These are phyloP conservation scores for Solanum pimpinellifolium DNA, from an alignment of 257 asterid species.

Conservation along the genomic window DNA sequence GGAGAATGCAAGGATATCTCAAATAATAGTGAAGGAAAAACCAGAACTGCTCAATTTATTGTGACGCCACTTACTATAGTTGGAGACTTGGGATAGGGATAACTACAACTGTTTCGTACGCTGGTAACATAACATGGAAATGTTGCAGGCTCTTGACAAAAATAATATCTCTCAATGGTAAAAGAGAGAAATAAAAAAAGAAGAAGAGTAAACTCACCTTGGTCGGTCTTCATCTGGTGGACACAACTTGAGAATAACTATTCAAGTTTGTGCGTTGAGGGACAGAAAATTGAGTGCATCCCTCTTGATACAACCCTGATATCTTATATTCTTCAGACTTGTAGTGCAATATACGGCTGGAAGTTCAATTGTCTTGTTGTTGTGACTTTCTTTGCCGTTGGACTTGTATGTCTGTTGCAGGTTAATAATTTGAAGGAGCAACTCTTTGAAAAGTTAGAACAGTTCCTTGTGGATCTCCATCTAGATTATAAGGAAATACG, in stretches of 20 bases:
- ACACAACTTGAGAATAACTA: neutral
- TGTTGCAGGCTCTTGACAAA: neutral
- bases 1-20: neutral
- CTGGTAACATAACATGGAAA: neutral
- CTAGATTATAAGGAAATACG: conserved; percentile 51
- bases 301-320: neutral
- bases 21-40: neutral
- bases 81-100: neutral
- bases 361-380: neutral
- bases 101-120: neutral
- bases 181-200: neutral
- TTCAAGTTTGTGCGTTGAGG: neutral
- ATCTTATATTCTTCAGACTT: neutral
- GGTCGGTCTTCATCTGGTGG: neutral
- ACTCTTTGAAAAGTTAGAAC: conserved; percentile 86
- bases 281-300: neutral
- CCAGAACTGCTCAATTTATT: neutral
- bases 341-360: neutral
- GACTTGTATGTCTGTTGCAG: conserved; percentile 14
- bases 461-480: conserved; percentile 74
- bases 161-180: neutral
- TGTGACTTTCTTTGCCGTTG: neutral
- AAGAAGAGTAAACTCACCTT: neutral
- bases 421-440: conserved; percentile 84
- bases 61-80: neutral